Conservation (phyloP, 2,329 filamentous ascomycete genomes). For the Dactylellina haptotyla region DNA sequence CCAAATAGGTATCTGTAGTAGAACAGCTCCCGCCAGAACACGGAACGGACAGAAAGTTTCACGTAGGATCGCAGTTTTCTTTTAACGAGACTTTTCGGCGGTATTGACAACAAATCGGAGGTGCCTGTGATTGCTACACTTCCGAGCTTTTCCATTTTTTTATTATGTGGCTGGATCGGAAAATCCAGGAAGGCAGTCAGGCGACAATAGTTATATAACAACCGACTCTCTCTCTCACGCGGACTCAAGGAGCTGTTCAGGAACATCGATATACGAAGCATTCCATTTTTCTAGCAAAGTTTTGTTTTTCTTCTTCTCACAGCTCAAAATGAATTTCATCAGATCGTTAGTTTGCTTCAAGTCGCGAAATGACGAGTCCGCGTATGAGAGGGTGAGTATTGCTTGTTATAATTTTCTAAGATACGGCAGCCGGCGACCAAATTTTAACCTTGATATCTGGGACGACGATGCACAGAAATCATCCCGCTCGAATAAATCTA, state of each 20-base stretch:
- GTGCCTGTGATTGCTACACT: not conserved
- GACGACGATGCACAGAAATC: slow-evolving; percentile 9
- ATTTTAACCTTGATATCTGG: slow-evolving; percentile 32
- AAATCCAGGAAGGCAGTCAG: not conserved
- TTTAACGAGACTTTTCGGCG: not conserved
- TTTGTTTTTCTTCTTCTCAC: not conserved
- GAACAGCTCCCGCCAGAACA: slow-evolving; percentile 19
- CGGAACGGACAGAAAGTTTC: slow-evolving; percentile 14
- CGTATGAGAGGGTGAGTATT: slow-evolving; percentile 28
- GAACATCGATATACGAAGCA: not conserved
- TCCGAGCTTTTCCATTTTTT: too few relatives aligned
- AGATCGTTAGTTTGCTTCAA: slow-evolving; percentile 23
- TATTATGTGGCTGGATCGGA: slow-evolving; percentile 43
- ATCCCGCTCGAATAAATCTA: slow-evolving; percentile 25
- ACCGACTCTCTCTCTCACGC: not conserved
- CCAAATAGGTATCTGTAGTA: slow-evolving; percentile 28
- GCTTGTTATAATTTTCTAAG: slow-evolving; percentile 8
- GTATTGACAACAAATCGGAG: not conserved
- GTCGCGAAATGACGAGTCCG: not conserved
- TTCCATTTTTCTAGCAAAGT: not conserved
- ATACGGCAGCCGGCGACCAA: slow-evolving; percentile 11
- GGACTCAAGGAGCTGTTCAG: not conserved
- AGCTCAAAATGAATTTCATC: slow-evolving; percentile 17
- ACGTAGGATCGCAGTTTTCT: slow-evolving; percentile 11
- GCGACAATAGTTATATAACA: not conserved